Conservation (phyloP, 2,329 filamentous ascomycete species). For the Leptographium wingfieldii region DNA sequence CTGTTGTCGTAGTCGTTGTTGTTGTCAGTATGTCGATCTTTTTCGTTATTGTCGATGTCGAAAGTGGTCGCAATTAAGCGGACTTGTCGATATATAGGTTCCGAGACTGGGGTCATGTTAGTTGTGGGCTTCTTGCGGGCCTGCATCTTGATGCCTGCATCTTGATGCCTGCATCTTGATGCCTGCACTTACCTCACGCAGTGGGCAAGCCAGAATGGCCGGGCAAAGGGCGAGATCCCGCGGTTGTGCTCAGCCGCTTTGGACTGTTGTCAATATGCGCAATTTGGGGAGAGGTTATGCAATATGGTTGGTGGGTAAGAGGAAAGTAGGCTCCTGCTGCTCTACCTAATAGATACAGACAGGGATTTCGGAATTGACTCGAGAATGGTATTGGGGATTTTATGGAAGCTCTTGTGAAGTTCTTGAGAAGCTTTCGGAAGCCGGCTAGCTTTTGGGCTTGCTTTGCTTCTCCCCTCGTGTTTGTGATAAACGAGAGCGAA, state of each 20-base stretch:
- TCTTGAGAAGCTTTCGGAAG: neutral
- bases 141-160: neutral
- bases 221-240: slow-evolving; percentile 36
- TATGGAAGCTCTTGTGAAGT: neutral
- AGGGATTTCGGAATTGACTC: neutral
- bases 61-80: slow-evolving; percentile 33
- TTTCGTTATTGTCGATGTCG: slow-evolving; percentile 15
- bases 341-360: neutral
- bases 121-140: neutral
- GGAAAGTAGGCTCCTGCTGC: slow-evolving; percentile 6
- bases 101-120: slow-evolving; percentile 16
- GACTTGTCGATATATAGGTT: slow-evolving; percentile 27
- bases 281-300: neutral
- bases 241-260: slow-evolving; percentile 35
- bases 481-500: neutral
- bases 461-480: neutral
- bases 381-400: neutral
- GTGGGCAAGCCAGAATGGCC: slow-evolving; percentile 69
- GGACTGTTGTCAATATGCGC: slow-evolving; percentile 21
- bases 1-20: slow-evolving; percentile 8
- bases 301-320: slow-evolving; percentile 8
- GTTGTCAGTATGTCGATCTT: slow-evolving; percentile 7
- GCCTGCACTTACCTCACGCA: slow-evolving; percentile 55
- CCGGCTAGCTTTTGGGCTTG: neutral
- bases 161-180: neutral